Conservation (phyloP, 1,284 basidiomycete genomes). For the Irpex sp. region DNA sequence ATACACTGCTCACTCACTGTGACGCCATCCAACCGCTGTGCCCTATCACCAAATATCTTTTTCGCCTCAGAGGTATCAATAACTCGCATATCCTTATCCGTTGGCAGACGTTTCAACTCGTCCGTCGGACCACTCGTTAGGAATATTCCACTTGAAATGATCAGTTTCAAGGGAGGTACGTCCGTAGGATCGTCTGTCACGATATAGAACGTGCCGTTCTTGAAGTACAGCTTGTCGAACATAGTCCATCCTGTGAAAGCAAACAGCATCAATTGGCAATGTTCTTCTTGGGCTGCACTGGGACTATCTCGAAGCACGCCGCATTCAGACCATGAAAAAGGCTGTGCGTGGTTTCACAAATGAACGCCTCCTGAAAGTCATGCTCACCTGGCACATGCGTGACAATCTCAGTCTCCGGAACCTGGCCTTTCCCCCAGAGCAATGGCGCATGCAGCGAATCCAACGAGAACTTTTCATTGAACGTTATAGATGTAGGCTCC, state of each 20-base stretch:
- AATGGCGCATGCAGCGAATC: constrained; percentile 22
- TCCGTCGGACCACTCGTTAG: constrained; percentile 44
- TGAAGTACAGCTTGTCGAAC: constrained; percentile 71
- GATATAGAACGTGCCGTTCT: constrained; percentile 73
- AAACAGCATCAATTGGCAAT: background rate
- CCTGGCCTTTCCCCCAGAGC: constrained; percentile 30
- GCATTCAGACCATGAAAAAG: background rate
- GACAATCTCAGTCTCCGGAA: constrained; percentile 54
- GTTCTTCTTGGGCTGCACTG: background rate
- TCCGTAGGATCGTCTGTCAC: constrained; percentile 52
- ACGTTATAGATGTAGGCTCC: constrained; percentile 15
- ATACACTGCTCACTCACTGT: constrained; percentile 41
- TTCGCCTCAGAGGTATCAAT: constrained; percentile 66
- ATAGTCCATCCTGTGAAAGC: constrained; percentile 70
- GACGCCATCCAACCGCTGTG: constrained; percentile 59
- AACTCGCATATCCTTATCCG: constrained; percentile 72
- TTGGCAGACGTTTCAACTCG: constrained; percentile 50
- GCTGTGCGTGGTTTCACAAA: background rate
- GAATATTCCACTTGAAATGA: constrained; percentile 50
- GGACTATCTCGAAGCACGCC: background rate
- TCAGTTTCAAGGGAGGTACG: constrained; percentile 48
- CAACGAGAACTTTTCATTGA: constrained; percentile 24
- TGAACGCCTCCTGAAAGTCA: background rate
- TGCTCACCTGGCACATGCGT: constrained; percentile 56
- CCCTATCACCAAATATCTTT: constrained; percentile 59